phyloP scores from a whole-genome alignment of 768 basidiomycete genomes.

The Mycena epipterygia region DNA sequence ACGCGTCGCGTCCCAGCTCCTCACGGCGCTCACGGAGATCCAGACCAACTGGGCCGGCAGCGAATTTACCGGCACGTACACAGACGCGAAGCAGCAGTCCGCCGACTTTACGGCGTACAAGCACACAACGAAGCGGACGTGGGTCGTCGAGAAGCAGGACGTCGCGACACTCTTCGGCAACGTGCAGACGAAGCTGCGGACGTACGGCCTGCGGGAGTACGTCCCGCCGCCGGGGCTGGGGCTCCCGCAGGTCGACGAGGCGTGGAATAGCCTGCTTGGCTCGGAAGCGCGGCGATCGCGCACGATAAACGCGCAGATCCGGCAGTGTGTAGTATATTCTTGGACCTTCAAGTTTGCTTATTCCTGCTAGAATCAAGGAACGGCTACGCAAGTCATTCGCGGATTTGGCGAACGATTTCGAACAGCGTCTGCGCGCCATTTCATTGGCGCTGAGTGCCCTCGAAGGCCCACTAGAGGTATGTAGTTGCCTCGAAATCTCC shows the following conservation, averaged over 20 bases:
- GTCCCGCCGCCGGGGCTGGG: constrained; percentile 80
- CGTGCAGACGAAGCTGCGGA: constrained; percentile 93
- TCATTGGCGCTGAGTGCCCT: constrained; percentile 82
- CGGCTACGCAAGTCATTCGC: constrained; percentile 83
- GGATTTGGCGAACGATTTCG: constrained; percentile 81
- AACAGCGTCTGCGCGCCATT: constrained; percentile 72
- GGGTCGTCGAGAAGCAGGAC: constrained; percentile 93
- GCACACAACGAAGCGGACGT: constrained; percentile 84
- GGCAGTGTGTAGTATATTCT: constrained; percentile 70
- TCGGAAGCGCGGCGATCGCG: constrained; percentile 85
- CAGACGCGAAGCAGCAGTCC: constrained; percentile 84
- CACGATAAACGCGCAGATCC: constrained; percentile 90
- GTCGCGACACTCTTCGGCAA: constrained; percentile 90
- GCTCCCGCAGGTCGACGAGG: constrained; percentile 78
- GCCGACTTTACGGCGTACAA: constrained; percentile 85
- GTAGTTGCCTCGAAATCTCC: constrained; percentile 38
- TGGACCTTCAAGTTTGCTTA: background rate
- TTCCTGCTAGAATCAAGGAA: constrained; percentile 80
- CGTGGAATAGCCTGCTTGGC: constrained; percentile 80
- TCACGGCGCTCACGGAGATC: constrained; percentile 74
- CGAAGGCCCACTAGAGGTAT: constrained; percentile 82
- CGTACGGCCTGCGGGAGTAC: constrained; percentile 90
- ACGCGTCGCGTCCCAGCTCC: constrained; percentile 59
- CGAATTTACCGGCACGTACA: constrained; percentile 79
- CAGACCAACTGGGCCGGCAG: constrained; percentile 79